Evolutionary conservation across 768 basidiomycete genomes (phyloP).

Genomic region (Agrocybe praecox): DNA sequence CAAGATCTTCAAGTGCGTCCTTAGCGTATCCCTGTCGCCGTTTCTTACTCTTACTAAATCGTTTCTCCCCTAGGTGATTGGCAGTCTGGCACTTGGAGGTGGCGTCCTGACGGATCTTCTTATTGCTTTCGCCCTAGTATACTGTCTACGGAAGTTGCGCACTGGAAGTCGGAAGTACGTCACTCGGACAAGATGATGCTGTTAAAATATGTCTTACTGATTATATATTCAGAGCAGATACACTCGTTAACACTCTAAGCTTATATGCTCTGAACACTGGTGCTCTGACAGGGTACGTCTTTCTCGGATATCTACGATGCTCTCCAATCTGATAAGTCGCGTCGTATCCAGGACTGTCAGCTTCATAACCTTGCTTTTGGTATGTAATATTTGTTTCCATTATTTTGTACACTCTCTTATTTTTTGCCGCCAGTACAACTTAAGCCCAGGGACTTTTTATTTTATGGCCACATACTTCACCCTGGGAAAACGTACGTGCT

Average conservation of each 20-base stretch:
- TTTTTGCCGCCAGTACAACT: constrained; percentile 48
- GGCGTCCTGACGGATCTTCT: constrained; percentile 53
- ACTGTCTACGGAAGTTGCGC: constrained; percentile 54
- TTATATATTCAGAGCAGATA: constrained; percentile 45
- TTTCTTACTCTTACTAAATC: neutral
- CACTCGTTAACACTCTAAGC: constrained; percentile 56
- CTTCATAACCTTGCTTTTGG: constrained; percentile 38
- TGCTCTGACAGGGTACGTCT: constrained; percentile 52
- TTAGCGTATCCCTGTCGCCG: neutral
- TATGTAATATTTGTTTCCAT: constrained; percentile 15
- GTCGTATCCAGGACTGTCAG: constrained; percentile 41
- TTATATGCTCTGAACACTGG: constrained; percentile 70
- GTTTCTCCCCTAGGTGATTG: constrained; percentile 38
- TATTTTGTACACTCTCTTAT: neutral
- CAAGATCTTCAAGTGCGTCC: constrained; percentile 39
- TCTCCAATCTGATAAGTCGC: neutral
- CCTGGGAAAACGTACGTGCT: constrained; percentile 54
- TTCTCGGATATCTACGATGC: neutral
- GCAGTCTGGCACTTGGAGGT: constrained; percentile 47
- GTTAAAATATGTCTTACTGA: neutral
- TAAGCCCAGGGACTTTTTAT: constrained; percentile 51
- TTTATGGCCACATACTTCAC: constrained; percentile 63
- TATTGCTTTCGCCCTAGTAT: constrained; percentile 54
- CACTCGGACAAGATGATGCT: constrained; percentile 22
- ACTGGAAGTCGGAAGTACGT: constrained; percentile 42